Base-by-base conservation (phyloP, 2,329 filamentous ascomycete genomes). In the Diaporthe longicolla region DNA sequence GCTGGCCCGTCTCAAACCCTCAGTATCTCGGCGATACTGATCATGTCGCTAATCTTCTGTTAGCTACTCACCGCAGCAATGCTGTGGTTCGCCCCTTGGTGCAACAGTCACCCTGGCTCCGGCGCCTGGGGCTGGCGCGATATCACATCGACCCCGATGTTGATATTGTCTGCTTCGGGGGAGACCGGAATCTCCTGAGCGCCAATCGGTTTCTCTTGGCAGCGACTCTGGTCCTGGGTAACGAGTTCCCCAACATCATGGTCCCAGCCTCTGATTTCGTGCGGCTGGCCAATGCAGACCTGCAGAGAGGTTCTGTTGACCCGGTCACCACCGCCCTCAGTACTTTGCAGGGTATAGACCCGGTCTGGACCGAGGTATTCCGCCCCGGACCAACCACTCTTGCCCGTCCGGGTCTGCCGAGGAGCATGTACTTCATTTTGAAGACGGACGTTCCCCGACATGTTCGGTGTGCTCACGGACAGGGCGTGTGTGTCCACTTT, bases 221-320 rank as follows among this genome's bases (percentile, higher is more conserved):
- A 3, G 2, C 43, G 0, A 9, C n/a, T 29, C 8, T 61, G 8
- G 58, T 61, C 2, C 8, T 61, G 2, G 58, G 58, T n/a, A 29
- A 26, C 15, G 58, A 43, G 10, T 6, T 61, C 1, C 37, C 37
- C 1, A 43, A 29, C 15, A 29, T 61, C 5, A 61, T 61, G 37
- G 8, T 26, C 8, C 37, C 37, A 6, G 37, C 58, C 3, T 2
- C 2, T 4, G 3, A n/a, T 29, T 61, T 61, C n/a, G 0, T 0
- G 4, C 24, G 35, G 3, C 58, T 26, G 3, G 1, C 13, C 7
- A 3, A 3, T 0, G 1, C 0, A 3, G n/a, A 19, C 8, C 21
- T 61, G 1, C 7, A 5, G 15, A 3, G 24, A 0, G 58, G 58
- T 3, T 6, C 1, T 24, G 24, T 45, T 7, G 58, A 61, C 8